Base-by-base conservation (phyloP, 495 filamentous ascomycete genomes). In the Talaromyces thailandensis region DNA sequence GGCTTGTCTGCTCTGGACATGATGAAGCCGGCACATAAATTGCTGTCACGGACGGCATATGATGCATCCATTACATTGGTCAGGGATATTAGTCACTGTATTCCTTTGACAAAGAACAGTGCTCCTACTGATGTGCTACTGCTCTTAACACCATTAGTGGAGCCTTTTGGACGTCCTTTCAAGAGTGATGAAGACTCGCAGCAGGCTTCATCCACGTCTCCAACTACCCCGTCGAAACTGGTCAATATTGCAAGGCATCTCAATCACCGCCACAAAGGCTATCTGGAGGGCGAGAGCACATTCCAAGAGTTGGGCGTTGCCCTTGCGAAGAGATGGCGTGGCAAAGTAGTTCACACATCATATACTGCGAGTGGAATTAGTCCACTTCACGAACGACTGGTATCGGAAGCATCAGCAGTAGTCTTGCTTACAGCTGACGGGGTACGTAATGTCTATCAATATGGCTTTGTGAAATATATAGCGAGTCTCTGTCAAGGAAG, bases 391-490 rank as follows among this genome's bases (percentile, higher is more conserved):
- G 58, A 60, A 28, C 28, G 26, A 14, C 26, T 60, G 25, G 58
- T 60, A 7, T 60, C 58, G 16, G 58, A 60, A 31, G 58, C 58
- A 24, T 37, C 58, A 7, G 58, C 40, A 12, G 58, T 60, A 28
- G 40, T 60, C 40, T 29, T 60, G 40, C 35, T 60, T 43, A 60
- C 58, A 31, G 58, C 58, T 43, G 58, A 60, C 16, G 58, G 58
- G 6, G 58, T 60, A 11, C 58, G 58, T 45, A 60, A 60, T 60
- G 58, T 60, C 12, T 60, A 60, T 48, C 58, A 60, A 26, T 60
- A 60, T 26, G 58, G 58, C 11, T 60, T 60, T 29, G 50, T 37
- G 23, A 60, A 60, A 28, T 60, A 60, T 31, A 60, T 60, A 21
- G 35, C 50, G 32, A 60, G 58, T 48, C 35, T 60, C 14, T 60